A percentile compares a stretch with the other conserved stretches of the same genome.
Conservation (phyloP, 2,329 filamentous ascomycete species). For the Cryphonectria naterciae region DNA sequence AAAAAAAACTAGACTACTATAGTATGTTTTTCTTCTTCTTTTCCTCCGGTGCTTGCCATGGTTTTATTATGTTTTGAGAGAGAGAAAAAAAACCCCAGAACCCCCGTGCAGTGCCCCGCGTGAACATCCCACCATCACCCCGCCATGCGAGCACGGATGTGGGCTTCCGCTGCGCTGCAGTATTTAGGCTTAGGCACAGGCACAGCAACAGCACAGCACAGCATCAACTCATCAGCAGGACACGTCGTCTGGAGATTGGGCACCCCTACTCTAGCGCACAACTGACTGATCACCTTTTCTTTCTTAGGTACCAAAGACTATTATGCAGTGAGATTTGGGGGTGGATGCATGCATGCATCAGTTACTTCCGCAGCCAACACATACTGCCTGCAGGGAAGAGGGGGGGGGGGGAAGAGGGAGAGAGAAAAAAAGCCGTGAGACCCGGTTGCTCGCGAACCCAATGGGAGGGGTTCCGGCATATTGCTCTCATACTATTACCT, state of each 20-base stretch:
- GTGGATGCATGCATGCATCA: neutral
- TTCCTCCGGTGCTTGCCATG: neutral
- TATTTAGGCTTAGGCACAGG: neutral
- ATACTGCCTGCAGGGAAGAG: neutral
- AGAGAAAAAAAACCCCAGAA: neutral
- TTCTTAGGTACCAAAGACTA: neutral
- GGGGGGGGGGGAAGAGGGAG: too few relatives aligned
- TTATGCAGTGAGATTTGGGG: slow-evolving; percentile 1
- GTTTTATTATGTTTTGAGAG: neutral
- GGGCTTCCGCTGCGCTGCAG: slow-evolving; percentile 8
- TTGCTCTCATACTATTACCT: neutral
- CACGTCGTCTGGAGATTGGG: slow-evolving; percentile 14
- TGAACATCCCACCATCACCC: neutral
- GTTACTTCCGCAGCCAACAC: neutral
- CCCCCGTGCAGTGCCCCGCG: neutral
- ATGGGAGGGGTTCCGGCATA: slow-evolving; percentile 7
- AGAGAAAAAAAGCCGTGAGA: neutral
- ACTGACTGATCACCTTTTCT: neutral
- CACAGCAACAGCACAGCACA: neutral
- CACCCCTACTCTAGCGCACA: slow-evolving; percentile 16
- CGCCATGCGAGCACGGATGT: slow-evolving; percentile 10
- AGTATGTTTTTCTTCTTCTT: too few relatives aligned
- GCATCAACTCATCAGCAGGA: neutral
- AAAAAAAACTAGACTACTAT: neutral
- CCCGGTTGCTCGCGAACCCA: slow-evolving; percentile 11